Base-by-base conservation (phyloP, 1,284 basidiomycete genomes). In the Mycosarcoma maydis region DNA sequence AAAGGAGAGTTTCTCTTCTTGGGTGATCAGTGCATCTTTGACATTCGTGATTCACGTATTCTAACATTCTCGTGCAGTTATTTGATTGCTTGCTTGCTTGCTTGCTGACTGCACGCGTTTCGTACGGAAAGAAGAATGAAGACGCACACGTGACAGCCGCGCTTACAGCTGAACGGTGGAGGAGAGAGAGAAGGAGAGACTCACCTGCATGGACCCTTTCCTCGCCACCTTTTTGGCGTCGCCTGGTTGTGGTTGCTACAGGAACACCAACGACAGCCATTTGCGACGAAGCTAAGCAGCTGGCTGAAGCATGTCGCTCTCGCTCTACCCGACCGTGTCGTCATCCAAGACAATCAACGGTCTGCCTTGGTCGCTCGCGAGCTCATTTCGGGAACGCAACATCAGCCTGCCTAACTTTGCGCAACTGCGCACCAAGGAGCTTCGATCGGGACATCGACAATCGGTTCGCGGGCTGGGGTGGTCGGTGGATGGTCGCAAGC, bases 381-480 rank as follows among this genome's bases (percentile, higher is more conserved):
- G 20, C 2, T 53, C 54, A 7, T 48, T 69, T 13, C 22, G 43
- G 1, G 54, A 58, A 1, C 58, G 66, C 20, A 24, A 34, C 14
- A 54, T 69, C 41, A 4, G 6, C 1, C 23, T 62, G 3, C 66
- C 66, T 41, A 39, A 37, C 47, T 62, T 69, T 27, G 7, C 23
- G 32, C 17, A 27, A 9, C 41, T 59, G 37, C 51, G 60, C 26
- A 38, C 54, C 4, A 69, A 70, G 17, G 74, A 73, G 22, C 51
- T 76, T 2, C 72, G 68, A 7, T 57, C 56, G 2, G 72, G 68
- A 0, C 72, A 74, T 33, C 52, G 66, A 3, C 43, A 51, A 10
- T 64, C 65, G 5, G 65, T 76, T 2, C 75, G 77, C 9, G 71
- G 71, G 6, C 48, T 80, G 3, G 72, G 64, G 0, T 80, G 78